A percentile compares a stretch with the other conserved stretches of the same genome.
Evolutionary conservation across 257 asterid species (phyloP).

Genomic region (Cynanchum wilfordii): DNA sequence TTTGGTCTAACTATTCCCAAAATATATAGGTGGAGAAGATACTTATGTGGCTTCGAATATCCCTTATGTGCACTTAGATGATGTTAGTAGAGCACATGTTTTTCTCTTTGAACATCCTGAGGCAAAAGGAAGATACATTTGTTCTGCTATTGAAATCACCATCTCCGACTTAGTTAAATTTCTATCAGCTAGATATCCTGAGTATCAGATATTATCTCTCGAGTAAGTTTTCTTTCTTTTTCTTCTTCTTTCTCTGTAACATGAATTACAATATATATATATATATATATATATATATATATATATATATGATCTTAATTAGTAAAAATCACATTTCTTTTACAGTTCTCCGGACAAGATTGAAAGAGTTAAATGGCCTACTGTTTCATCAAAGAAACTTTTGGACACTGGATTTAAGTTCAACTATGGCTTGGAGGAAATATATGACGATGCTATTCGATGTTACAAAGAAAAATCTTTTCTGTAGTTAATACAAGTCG

Average conservation of each 20-base stretch:
- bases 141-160: constrained; percentile 26
- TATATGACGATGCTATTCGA: constrained; percentile 47
- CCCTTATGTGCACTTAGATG: constrained; percentile 41
- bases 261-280: neutral
- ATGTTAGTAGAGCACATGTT: constrained; percentile 52
- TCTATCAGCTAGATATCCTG: constrained; percentile 37
- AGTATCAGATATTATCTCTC: constrained; percentile 38
- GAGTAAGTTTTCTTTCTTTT: constrained; percentile 32
- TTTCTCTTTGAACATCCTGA: constrained; percentile 41
- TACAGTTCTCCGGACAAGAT: constrained; percentile 22
- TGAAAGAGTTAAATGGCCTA: neutral
- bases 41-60: constrained; percentile 4
- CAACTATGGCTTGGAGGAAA: constrained; percentile 39
- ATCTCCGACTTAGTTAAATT: constrained; percentile 27
- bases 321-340: too few relatives aligned
- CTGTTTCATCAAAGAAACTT: constrained; percentile 35
- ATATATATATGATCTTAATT: too few relatives aligned
- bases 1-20: neutral
- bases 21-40: too few relatives aligned
- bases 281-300: too few relatives aligned
- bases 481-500: constrained; percentile 17
- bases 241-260: neutral
- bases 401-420: constrained; percentile 41
- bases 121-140: constrained; percentile 22
- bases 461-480: constrained; percentile 41